Evolutionary conservation across 495 filamentous ascomycete genomes (phyloP), one percentile per base, ranked within the genome.

Genomic region (Sphaerosporella brunnea): DNA sequence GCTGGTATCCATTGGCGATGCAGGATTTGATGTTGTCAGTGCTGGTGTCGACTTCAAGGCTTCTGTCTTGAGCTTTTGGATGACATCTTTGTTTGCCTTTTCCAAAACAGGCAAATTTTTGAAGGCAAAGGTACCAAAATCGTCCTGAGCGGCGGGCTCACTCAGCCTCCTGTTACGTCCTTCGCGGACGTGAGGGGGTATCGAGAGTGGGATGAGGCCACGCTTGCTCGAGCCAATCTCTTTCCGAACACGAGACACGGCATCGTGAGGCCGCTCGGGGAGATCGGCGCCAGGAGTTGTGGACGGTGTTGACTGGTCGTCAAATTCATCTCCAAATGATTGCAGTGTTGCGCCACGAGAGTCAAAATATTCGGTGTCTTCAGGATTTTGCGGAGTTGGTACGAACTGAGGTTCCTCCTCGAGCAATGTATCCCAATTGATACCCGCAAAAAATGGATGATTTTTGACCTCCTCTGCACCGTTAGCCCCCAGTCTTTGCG

Each of bases 351-450:
- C 90, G 23, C 90, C 90, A 39, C 90, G 76, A 28, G 83, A 66
- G 66, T 97, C 90, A 53, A 97, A 97, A 57, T 97, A 97, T 55
- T 97, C 90, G 0, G 90, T 97, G 54, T 96, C 88, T 62, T 97
- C 90, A 0, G 88, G 88, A 51, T 97, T 86, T 55, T 93, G 84
- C 2, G 80, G 76, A 23, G 79, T 79, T 2, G 90, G 90, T n/a
- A 97, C 78, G 60, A 97, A 97, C 48, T 92, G 78, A 16, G 90
- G 85, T 54, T 93, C 84, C 47, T 95, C 90, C 53, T 94, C 80
- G 2, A 93, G 70, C 16, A 97, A 64, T 0, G 78, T 85, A 39
- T 85, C 78, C 88, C 90, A 97, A 55, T 87, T 84, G 54, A 87
- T 69, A 24, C 80, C 82, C 18, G 70, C 65, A 54, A 97, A 94